A percentile compares a stretch with the other conserved stretches of the same genome.
Conservation (phyloP, 1,139 yeast genomes). For the Blastobotrys elegans region DNA sequence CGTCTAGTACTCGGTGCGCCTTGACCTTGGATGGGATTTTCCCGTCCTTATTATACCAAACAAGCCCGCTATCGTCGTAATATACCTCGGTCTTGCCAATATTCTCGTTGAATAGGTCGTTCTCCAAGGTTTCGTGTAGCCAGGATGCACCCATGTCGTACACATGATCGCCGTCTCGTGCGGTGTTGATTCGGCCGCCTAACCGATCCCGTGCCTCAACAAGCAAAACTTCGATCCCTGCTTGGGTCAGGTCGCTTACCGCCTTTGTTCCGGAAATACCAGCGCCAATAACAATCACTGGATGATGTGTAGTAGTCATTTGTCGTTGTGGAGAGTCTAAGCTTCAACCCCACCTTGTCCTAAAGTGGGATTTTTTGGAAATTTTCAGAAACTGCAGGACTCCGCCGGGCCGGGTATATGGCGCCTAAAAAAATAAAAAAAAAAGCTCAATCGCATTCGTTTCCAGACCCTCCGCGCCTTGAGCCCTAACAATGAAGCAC, state of each 20-base stretch:
- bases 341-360: no score
- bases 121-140: constrained; percentile 78
- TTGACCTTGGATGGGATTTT: constrained; percentile 33
- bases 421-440: no score
- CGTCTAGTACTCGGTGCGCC: constrained; percentile 46
- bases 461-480: no score
- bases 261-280: constrained; percentile 82
- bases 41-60: constrained; percentile 30
- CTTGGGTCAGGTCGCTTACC: constrained; percentile 52
- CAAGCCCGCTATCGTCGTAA: constrained; percentile 45
- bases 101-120: constrained; percentile 46
- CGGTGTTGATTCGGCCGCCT: constrained; percentile 44
- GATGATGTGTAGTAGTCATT: not conserved
- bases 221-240: constrained; percentile 43
- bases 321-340: no score
- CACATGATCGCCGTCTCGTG: constrained; percentile 1
- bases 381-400: no score
- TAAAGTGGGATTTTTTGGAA: no score
- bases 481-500: no score
- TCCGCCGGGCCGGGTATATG: no score
- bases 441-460: no score
- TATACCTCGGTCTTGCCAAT: constrained; percentile 36
- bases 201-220: constrained; percentile 55
- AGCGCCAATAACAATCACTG: constrained; percentile 47
- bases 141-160: constrained; percentile 52